Percentiles rank a stretch among this genome's conserved stretches.
Conservation (phyloP, 345 rosid genomes). For the Euclidium syriacum region DNA sequence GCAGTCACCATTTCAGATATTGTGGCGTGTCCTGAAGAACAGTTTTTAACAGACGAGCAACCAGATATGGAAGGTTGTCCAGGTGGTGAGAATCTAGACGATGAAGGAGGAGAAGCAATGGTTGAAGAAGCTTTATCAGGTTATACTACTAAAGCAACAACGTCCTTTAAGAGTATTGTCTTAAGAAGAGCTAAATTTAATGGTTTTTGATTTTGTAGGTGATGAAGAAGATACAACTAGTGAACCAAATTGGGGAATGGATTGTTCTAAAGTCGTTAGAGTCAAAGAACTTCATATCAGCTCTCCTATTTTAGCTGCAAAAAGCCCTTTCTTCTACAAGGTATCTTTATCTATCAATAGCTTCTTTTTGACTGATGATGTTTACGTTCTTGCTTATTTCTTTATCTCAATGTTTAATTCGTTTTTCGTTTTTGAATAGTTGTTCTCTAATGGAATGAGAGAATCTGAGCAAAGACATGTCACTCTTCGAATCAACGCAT, state of each 20-base stretch:
- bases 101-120: constrained; percentile 76
- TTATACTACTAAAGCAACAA: constrained; percentile 14
- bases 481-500: constrained; percentile 69
- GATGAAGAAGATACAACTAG: constrained; percentile 61
- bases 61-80: constrained; percentile 83
- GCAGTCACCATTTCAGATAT: constrained; percentile 52
- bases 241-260: constrained; percentile 79
- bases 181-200: background rate
- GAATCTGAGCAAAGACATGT: constrained; percentile 95
- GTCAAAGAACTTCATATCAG: constrained; percentile 89
- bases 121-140: constrained; percentile 77
- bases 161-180: background rate
- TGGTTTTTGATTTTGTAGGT: constrained; percentile 36
- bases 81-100: constrained; percentile 75
- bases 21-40: constrained; percentile 69
- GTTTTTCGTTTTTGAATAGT: constrained; percentile 30
- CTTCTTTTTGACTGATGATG: background rate
- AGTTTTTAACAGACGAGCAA: constrained; percentile 55
- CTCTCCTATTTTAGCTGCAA: constrained; percentile 96
- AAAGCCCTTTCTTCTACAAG: constrained; percentile 97
- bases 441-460: constrained; percentile 98
- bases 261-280: constrained; percentile 58
- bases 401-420: background rate
- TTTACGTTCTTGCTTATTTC: background rate
- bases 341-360: constrained; percentile 32